Percentiles rank a stretch among this genome's conserved stretches.
Evolutionary conservation across 1,139 yeast genomes (phyloP).

Genomic region (Candida tetrigidarum): DNA sequence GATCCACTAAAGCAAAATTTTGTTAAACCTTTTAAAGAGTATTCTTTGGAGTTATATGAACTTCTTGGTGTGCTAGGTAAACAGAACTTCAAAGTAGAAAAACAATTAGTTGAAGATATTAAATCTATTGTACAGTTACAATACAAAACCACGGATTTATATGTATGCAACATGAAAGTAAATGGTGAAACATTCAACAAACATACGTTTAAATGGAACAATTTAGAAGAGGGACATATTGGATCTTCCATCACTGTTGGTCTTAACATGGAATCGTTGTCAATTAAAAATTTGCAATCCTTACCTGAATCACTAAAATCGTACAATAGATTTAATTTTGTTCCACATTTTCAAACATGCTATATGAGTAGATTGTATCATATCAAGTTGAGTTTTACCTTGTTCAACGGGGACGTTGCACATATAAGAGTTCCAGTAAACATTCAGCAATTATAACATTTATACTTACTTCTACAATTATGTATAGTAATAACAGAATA

Average conservation of each 20-base stretch:
- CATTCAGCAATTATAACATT: constrained; percentile 17
- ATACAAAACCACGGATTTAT: constrained; percentile 31
- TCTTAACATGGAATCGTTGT: constrained; percentile 15
- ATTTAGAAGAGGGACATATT: neutral
- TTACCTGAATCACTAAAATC: constrained; percentile 11
- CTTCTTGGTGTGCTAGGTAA: constrained; percentile 27
- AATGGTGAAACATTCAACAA: constrained; percentile 11
- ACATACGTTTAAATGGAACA: neutral
- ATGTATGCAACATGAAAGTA: constrained; percentile 20
- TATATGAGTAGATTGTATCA: constrained; percentile 41
- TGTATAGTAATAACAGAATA: too few relatives aligned
- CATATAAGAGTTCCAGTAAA: constrained; percentile 37
- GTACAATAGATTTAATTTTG: constrained; percentile 28
- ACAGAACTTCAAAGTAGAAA: constrained; percentile 33
- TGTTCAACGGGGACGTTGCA: constrained; percentile 32
- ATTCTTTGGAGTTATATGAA: constrained; percentile 24
- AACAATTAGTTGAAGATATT: constrained; percentile 33
- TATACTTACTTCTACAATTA: too few relatives aligned
- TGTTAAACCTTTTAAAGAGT: constrained; percentile 25
- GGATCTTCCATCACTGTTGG: constrained; percentile 12
- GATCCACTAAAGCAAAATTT: constrained; percentile 32
- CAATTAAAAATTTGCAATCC: constrained; percentile 13
- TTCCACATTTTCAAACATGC: constrained; percentile 47
- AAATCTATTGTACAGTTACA: constrained; percentile 31
- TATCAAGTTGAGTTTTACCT: constrained; percentile 31